Evolutionary conservation across 1,139 yeast species (phyloP), one percentile per base, ranked within the genome.

Genomic region (Pichia norvegensis): DNA sequence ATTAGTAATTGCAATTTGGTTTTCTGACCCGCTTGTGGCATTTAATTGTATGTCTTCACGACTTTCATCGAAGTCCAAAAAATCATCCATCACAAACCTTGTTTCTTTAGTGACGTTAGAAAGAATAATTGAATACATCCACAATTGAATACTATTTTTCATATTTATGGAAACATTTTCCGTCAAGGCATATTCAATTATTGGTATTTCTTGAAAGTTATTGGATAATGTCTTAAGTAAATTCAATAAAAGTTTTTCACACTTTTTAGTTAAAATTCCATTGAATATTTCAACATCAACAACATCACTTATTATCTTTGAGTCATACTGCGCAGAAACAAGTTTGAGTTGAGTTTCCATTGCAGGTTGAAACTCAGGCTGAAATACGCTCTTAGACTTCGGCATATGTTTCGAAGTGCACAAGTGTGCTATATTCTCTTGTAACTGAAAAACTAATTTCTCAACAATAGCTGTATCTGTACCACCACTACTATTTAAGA

Each of bases 11-110:
- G n/a, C 31, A 27, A 27, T 7, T 13, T 27, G 31, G 11, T 16
- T 17, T 31, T 16, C 22, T 8, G 29, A 11, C 1, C 48, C 54
- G 9, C 40, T 42, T 5, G 43, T 45, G 2, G 41, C 46, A 2
- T 46, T 49, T 1, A 45, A 47, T 20, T 33, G 42, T 3, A 31
- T 29, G 3, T 42, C 48, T 9, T 36, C 38, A 11, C 14, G n/a
- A 11, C 45, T 46, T 13, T 58, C 61, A 23, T 52, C 63, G 47
- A 63, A 57, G 2, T 55, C 50, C 2, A 67, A 42, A 44, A 60
- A 63, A 3, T 59, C 63, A 33, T 61, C 60, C 4, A 50, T 16
- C 9, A n/a, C 42, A 6, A 17, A 8, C 13, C 25, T 25, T 1
- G 10, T 16, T 3, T 23, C n/a, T 11, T 11, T n/a, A 2, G 40